phyloP scores from a whole-genome alignment of 2,329 filamentous ascomycete genomes.

The Fusarium liriodendri region DNA sequence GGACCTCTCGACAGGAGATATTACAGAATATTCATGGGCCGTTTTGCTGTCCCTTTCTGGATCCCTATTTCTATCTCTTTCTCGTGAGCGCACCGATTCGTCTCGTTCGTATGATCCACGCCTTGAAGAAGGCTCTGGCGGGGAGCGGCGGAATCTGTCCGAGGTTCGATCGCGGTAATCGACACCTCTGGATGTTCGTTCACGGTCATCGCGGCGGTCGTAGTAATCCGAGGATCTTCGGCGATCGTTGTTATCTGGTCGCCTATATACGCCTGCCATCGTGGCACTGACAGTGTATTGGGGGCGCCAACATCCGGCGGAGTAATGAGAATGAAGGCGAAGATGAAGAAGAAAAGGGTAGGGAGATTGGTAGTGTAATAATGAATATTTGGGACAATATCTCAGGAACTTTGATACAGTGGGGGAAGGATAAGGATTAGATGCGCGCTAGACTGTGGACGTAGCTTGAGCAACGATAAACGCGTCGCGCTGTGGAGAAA shows the following conservation, averaged over 20 bases:
- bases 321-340: neutral
- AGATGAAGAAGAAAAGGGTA: neutral
- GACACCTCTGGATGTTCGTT: neutral
- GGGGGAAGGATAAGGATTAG: neutral
- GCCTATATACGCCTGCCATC: conserved; percentile 34
- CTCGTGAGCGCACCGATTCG: conserved; percentile 11
- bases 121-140: conserved; percentile 2
- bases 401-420: neutral
- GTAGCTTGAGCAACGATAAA: neutral
- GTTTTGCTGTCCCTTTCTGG: neutral
- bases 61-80: conserved; percentile 6
- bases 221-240: conserved; percentile 1
- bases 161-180: conserved; percentile 24
- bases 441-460: neutral
- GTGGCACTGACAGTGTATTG: conserved; percentile 23
- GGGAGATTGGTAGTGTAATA: neutral
- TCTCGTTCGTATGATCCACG: conserved; percentile 20
- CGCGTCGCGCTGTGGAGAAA: neutral
- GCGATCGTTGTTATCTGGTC: neutral
- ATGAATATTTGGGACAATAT: neutral
- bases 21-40: neutral
- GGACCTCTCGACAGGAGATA: conserved; percentile 4
- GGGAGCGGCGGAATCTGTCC: conserved; percentile 14
- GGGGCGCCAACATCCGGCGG: conserved; percentile 29
- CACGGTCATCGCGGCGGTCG: conserved; percentile 22